Base-by-base conservation (phyloP, 768 basidiomycete genomes). In the Tubosaeta sp. region DNA sequence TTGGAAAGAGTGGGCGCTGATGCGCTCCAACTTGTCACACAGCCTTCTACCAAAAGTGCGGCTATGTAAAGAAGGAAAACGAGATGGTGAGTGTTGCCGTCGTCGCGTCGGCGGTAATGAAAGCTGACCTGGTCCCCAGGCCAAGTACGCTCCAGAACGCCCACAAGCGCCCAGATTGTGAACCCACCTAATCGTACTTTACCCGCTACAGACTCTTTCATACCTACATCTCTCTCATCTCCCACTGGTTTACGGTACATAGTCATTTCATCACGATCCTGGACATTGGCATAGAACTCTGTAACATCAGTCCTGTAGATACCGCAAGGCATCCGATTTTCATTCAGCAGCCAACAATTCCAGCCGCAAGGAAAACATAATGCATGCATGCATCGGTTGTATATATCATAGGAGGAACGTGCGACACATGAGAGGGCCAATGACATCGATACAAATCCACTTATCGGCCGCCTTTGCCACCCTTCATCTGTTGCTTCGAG, bases 21-120 rank as follows among this genome's bases (percentile, higher is more conserved):
- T 32, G 19, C 14, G 36, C 18, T 19, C 25, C n/a, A 31, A 22
- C 14, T 36, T 34, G 40, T 55, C 29, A 21, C 54, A 60, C 64
- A 96, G 94, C 90, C 9, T 99, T 99, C 73, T 99, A 99, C 69
- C 76, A 92, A 69, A 98, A 98, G 71, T 99, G 95, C 66, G 95
- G 95, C 19, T 96, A 73, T 62, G 76, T 80, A 69, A 87, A 84
- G 74, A 95, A 94, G 71, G 94, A 94, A 70, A 84, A 80, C 60
- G 90, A 96, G 70, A 98, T 98, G 94, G 94, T 87, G 50, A 51
- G 67, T 16, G 6, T 19, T 13, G 40, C 30, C 35, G 18, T 48
- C 36, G 9, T 18, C 14, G 18, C 34, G 25, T 22, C 22, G 21
- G 8, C 44, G 40, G 29, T 48, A 44, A 27, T 46, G 29, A 52